Conservation (phyloP, 2,329 filamentous ascomycete species). For the Aspergillus japonicus region DNA sequence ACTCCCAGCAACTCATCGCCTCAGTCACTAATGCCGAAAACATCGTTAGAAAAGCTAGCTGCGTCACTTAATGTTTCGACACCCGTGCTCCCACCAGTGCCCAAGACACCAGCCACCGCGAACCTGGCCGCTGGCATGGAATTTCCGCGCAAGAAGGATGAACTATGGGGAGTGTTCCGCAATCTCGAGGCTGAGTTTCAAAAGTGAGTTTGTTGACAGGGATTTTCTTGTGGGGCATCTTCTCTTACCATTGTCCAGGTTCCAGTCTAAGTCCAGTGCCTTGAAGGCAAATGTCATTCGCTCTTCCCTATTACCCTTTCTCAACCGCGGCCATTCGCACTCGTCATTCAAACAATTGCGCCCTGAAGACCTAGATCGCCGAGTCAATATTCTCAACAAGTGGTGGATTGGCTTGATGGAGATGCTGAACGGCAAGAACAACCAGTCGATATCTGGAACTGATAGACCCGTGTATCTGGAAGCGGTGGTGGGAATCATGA, state of each 20-base stretch:
- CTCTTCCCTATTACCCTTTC: slow-evolving; percentile 70
- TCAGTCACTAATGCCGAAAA: slow-evolving; percentile 40
- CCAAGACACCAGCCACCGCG: slow-evolving; percentile 45
- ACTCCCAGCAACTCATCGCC: slow-evolving; percentile 41
- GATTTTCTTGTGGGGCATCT: neutral
- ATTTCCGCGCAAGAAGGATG: slow-evolving; percentile 61
- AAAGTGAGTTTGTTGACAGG: slow-evolving; percentile 50
- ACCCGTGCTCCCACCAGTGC: slow-evolving; percentile 49
- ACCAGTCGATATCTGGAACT: slow-evolving; percentile 76
- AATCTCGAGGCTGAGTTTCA: slow-evolving; percentile 67
- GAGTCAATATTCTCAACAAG: slow-evolving; percentile 76
- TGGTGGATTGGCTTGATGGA: slow-evolving; percentile 87
- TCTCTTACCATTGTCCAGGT: slow-evolving; percentile 46
- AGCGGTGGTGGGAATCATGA: slow-evolving; percentile 77
- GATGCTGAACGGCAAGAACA: slow-evolving; percentile 72
- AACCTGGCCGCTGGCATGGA: slow-evolving; percentile 32
- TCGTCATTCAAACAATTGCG: slow-evolving; percentile 63
- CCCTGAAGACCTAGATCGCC: slow-evolving; percentile 79
- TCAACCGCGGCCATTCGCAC: slow-evolving; percentile 68
- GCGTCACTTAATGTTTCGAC: slow-evolving; percentile 44
- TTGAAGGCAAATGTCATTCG: slow-evolving; percentile 76
- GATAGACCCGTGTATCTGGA: slow-evolving; percentile 80
- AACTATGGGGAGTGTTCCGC: slow-evolving; percentile 67
- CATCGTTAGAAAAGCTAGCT: slow-evolving; percentile 50
- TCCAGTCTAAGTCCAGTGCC: slow-evolving; percentile 69